A percentile compares a stretch with the other conserved stretches of the same genome.
Conservation (phyloP, 2,329 filamentous ascomycete species). For the Hymenoscyphus fraxineus region DNA sequence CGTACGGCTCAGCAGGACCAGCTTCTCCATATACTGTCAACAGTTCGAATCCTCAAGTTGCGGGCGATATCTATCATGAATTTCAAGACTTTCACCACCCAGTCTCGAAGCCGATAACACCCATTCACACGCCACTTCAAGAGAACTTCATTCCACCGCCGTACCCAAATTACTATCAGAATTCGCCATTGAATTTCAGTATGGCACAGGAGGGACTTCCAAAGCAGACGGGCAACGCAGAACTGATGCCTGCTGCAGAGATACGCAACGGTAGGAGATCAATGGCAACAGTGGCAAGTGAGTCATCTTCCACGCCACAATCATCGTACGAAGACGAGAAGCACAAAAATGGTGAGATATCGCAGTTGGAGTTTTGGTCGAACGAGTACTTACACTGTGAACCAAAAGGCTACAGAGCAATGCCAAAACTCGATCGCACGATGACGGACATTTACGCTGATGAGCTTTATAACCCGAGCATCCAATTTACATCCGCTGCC, state of each 20-base stretch:
- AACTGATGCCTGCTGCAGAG: conserved; percentile 33
- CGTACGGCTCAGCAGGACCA: conserved; percentile 56
- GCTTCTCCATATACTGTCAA: conserved; percentile 55
- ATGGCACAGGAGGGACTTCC: conserved; percentile 29
- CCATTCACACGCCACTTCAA: conserved; percentile 33
- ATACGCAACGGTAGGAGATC: conserved; percentile 24
- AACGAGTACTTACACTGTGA: conserved; percentile 62
- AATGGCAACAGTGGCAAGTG: conserved; percentile 53
- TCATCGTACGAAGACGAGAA: conserved; percentile 49
- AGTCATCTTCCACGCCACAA: conserved; percentile 59
- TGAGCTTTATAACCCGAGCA: conserved; percentile 74
- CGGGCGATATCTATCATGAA: conserved; percentile 44
- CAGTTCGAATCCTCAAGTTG: conserved; percentile 55
- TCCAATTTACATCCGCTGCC: conserved; percentile 54
- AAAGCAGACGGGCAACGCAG: conserved; percentile 27
- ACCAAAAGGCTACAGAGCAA: conserved; percentile 48
- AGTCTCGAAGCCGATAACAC: conserved; percentile 34
- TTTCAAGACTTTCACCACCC: conserved; percentile 35
- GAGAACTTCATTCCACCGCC: conserved; percentile 33
- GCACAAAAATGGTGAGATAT: conserved; percentile 52
- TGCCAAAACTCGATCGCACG: conserved; percentile 78
- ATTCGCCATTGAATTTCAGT: conserved; percentile 23
- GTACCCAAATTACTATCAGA: conserved; percentile 41
- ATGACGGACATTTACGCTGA: conserved; percentile 84
- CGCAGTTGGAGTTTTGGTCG: conserved; percentile 44